Percentiles rank a stretch among this genome's conserved stretches.
phyloP scores from a whole-genome alignment of 768 basidiomycete species.

The Cystofilobasidium capitatum region DNA sequence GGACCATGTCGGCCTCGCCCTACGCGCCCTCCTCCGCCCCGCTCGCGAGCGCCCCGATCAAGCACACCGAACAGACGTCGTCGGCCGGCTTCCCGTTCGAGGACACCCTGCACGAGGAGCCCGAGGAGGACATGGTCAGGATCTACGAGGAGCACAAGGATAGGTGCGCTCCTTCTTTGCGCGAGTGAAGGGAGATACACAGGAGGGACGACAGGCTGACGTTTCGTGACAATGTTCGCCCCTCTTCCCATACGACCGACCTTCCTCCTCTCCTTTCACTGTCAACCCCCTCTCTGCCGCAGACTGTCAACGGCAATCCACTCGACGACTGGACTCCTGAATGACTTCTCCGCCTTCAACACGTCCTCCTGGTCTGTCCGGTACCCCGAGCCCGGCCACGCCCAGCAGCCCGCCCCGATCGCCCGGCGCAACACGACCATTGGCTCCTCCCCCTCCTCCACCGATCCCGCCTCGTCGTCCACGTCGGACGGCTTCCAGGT shows the following conservation, averaged over 20 bases:
- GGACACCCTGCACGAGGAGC: constrained; percentile 2
- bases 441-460: constrained; percentile 30
- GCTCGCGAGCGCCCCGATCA: too few relatives aligned
- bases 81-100: constrained; percentile 20
- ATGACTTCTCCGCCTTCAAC: constrained; percentile 68
- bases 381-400: constrained; percentile 52
- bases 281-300: constrained; percentile 2
- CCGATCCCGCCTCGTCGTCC: constrained; percentile 33
- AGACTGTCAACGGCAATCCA: constrained; percentile 73
- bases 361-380: constrained; percentile 76
- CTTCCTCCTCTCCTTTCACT: constrained; percentile 13
- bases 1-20: too few relatives aligned
- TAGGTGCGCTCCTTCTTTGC: constrained; percentile 46
- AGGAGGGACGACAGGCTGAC: background rate
- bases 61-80: background rate
- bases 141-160: constrained; percentile 66
- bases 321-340: constrained; percentile 57
- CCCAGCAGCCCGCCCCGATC: constrained; percentile 23
- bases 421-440: constrained; percentile 41
- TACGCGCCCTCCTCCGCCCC: too few relatives aligned
- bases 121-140: constrained; percentile 59
- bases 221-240: too few relatives aligned
- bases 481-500: constrained; percentile 63
- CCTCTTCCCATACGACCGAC: too few relatives aligned
- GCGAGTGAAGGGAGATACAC: background rate